Percentiles rank a stretch among this genome's conserved stretches.
Evolutionary conservation across 192 early-diverging fungal genomes (phyloP).

Genomic region (Coemansia erecta): DNA sequence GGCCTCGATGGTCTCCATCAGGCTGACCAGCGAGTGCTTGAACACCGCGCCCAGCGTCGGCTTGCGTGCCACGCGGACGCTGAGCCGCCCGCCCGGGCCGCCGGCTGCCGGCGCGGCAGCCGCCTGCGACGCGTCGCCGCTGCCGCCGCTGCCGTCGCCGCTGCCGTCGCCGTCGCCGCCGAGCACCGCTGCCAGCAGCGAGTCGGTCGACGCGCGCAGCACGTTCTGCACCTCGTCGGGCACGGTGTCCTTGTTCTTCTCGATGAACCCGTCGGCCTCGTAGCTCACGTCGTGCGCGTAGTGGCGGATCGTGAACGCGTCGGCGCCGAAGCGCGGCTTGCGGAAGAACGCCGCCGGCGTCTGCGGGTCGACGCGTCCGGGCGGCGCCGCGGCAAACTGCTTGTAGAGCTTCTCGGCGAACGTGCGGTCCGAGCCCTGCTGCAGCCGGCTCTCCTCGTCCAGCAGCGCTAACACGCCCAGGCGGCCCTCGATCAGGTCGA

Average conservation of each 20-base stretch:
- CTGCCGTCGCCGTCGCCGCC: slow-evolving; percentile 1
- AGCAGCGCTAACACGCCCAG: slow-evolving; percentile 92
- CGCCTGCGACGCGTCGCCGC: background rate
- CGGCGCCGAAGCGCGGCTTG: slow-evolving; percentile 87
- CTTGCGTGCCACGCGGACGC: slow-evolving; percentile 60
- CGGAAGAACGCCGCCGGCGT: slow-evolving; percentile 61
- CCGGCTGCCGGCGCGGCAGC: slow-evolving; percentile 3
- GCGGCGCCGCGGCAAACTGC: slow-evolving; percentile 56
- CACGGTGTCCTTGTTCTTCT: slow-evolving; percentile 99
- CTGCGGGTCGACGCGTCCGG: slow-evolving; percentile 13
- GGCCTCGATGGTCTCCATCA: slow-evolving; percentile 93
- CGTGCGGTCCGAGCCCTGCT: slow-evolving; percentile 80
- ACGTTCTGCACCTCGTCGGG: slow-evolving; percentile 84
- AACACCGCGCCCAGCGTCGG: slow-evolving; percentile 96
- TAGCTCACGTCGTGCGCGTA: slow-evolving; percentile 95
- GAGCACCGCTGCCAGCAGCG: slow-evolving; percentile 81
- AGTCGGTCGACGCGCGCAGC: slow-evolving; percentile 73
- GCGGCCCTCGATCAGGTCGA: slow-evolving; percentile 96
- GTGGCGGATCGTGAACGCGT: slow-evolving; percentile 89
- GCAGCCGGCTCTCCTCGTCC: slow-evolving; percentile 89
- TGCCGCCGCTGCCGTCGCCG: background rate
- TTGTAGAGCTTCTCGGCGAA: slow-evolving; percentile 90
- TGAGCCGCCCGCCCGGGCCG: slow-evolving; percentile 5
- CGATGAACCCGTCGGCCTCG: slow-evolving; percentile 91
- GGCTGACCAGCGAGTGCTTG: slow-evolving; percentile 84